Percentiles rank a stretch among this genome's conserved stretches.
Evolutionary conservation across 1,284 basidiomycete species (phyloP).

Genomic region (Fomitopsis pinicola): DNA sequence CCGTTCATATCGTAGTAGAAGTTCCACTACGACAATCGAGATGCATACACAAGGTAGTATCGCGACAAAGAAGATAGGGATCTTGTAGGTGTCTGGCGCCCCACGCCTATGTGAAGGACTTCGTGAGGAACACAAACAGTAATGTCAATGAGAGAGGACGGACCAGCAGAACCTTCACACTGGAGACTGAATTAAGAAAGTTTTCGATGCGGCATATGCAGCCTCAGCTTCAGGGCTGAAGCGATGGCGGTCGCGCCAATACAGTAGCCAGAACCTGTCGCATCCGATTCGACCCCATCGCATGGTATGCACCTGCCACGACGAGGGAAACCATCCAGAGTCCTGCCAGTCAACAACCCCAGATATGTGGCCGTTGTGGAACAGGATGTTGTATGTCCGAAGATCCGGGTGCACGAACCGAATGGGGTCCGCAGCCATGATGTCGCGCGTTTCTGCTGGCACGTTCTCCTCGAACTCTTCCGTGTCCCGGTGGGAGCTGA

Average conservation of each 20-base stretch:
- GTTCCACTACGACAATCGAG: too few species aligned
- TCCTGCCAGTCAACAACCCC: constrained; percentile 26
- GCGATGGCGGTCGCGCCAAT: neutral
- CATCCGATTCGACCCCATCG: constrained; percentile 4
- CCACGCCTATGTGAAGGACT: too few species aligned
- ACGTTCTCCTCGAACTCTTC: constrained; percentile 1
- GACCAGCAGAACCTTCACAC: too few species aligned
- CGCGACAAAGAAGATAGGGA: too few species aligned
- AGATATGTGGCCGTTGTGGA: constrained; percentile 17
- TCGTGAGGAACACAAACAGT: too few species aligned
- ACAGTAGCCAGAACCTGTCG: neutral
- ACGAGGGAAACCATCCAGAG: constrained; percentile 20
- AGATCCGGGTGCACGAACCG: constrained; percentile 21
- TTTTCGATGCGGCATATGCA: neutral
- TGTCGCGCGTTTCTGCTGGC: neutral
- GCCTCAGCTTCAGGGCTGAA: neutral
- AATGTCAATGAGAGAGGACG: too few species aligned
- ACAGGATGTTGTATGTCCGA: constrained; percentile 19
- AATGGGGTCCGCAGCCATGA: constrained; percentile 13
- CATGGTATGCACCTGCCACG: constrained; percentile 9
- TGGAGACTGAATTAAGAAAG: neutral
- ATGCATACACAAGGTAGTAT: too few species aligned
- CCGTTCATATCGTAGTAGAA: too few species aligned
- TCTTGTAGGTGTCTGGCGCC: too few species aligned
- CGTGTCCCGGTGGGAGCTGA: constrained; percentile 6